A percentile compares a stretch with the other conserved stretches of the same genome.
phyloP scores from a whole-genome alignment of 257 asterid genomes.

The Ballota nigra region DNA sequence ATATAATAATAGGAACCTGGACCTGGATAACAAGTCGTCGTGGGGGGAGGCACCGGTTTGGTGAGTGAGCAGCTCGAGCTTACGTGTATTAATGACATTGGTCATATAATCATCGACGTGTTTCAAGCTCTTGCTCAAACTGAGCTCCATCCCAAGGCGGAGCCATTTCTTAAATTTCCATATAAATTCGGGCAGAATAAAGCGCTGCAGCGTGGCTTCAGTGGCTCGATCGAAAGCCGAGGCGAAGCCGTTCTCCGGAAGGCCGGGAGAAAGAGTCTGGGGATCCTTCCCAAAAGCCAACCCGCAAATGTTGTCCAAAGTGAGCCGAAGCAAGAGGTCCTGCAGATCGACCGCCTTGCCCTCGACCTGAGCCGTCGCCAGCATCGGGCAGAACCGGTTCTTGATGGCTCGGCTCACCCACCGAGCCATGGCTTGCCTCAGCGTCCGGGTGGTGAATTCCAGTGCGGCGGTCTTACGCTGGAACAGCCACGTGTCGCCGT shows the following conservation, averaged over 20 bases:
- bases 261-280: conserved; percentile 38
- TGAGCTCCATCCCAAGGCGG: conserved; percentile 49
- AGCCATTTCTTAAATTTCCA: conserved; percentile 51
- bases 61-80: conserved; percentile 41
- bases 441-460: conserved; percentile 60
- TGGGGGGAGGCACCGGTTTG: conserved; percentile 30
- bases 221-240: conserved; percentile 53
- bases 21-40: conserved; percentile 45
- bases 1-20: conserved; percentile 15
- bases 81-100: conserved; percentile 39
- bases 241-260: conserved; percentile 50
- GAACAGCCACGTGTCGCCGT: conserved; percentile 63
- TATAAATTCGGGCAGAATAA: conserved; percentile 45
- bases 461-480: conserved; percentile 63
- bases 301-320: conserved; percentile 55
- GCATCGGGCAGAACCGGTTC: conserved; percentile 39
- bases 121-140: conserved; percentile 35
- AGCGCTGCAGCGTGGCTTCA: conserved; percentile 48
- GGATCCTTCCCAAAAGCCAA: conserved; percentile 58
- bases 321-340: conserved; percentile 44
- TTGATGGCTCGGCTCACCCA: conserved; percentile 58
- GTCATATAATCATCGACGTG: conserved; percentile 50
- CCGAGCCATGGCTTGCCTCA: conserved; percentile 57
- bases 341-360: conserved; percentile 46
- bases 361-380: conserved; percentile 34